Conservation (phyloP, 2,329 filamentous ascomycete species). For the Exophiala viscosa region DNA sequence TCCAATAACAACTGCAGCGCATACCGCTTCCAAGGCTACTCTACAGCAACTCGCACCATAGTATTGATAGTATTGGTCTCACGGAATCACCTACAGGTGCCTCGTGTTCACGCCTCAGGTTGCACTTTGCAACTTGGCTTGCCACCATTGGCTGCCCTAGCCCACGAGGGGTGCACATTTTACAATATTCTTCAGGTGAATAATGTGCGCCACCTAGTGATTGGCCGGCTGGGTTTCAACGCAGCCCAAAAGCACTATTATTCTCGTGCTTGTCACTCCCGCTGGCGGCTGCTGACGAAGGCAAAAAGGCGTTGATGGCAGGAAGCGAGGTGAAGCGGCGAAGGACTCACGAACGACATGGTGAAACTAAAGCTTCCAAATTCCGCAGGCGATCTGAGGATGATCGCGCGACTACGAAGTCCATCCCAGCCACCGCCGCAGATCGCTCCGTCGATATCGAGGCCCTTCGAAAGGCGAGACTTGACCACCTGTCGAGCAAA, state of each 20-base stretch:
- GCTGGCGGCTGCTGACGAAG: slow-evolving; percentile 7
- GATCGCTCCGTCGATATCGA: slow-evolving; percentile 23
- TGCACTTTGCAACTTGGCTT: slow-evolving; percentile 15
- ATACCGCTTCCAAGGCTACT: not conserved
- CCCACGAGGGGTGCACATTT: not conserved
- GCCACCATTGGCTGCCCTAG: slow-evolving; percentile 20
- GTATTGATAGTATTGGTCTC: too few relatives aligned
- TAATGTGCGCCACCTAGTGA: slow-evolving; percentile 12
- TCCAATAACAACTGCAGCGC: not conserved
- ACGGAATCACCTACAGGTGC: not conserved
- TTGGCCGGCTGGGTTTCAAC: slow-evolving; percentile 12
- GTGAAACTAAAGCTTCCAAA: slow-evolving; percentile 15
- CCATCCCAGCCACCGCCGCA: slow-evolving; percentile 6
- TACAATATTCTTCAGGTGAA: slow-evolving; percentile 1
- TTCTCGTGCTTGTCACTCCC: not conserved
- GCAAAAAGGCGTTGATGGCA: slow-evolving; percentile 13
- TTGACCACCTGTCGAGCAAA: slow-evolving; percentile 24
- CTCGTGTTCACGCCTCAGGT: slow-evolving; percentile 6
- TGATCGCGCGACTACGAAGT: slow-evolving; percentile 11
- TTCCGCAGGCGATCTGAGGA: slow-evolving; percentile 12
- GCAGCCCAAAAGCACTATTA: slow-evolving; percentile 13
- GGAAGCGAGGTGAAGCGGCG: slow-evolving; percentile 15
- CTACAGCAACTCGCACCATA: not conserved
- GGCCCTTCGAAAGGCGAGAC: slow-evolving; percentile 26
- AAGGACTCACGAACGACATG: slow-evolving; percentile 14